Evolutionary conservation across 495 filamentous ascomycete species (phyloP), one percentile per base, ranked within the genome.

Genomic region (Aspergillus mulundensis): DNA sequence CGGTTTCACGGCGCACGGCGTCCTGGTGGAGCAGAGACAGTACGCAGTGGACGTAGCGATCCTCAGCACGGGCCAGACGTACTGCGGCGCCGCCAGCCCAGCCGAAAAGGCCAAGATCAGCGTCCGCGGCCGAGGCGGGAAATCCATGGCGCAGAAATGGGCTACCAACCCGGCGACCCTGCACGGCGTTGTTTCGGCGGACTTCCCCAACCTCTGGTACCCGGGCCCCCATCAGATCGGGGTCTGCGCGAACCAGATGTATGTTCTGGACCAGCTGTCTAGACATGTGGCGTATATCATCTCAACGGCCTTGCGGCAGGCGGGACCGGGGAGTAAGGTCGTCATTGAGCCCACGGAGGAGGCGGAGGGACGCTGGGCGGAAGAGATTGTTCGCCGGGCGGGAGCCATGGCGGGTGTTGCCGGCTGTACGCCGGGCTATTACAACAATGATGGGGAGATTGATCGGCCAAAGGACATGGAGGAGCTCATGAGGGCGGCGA

Each of bases 141-240:
- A 59, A 30, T 71, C 73, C 8, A 60, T 82, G 55, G 58, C 65
- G 16, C 68, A 77, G n/a, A 75, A 76, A 56, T 80, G 72, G 74
- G 24, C 15, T 1, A 38, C 56, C 7, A 68, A 69, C 20, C 56
- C 67, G 1, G 57, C 66, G 11, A 61, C 59, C 1, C 50, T 57
- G 1, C 54, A 57, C 19, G 59, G 59, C 1, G 47, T 78, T 0
- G 56, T 66, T 7, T 66, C 59, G 8, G 56, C 60, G 51, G 72
- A 70, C 4, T 83, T 83, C 52, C 81, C 82, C 20, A 84, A 84
- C 52, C 58, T 84, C 14, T 83, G 84, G 64, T 75, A 73, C 48
- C 46, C 70, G 0, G 72, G 72, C 19, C 42, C 67, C 0, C 46
- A 54, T 18, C 82, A 86, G 64, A 50, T 64, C 0, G 66, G 65